Conservation (phyloP, 1,284 basidiomycete species). For the Fomitiporia mediterranea region DNA sequence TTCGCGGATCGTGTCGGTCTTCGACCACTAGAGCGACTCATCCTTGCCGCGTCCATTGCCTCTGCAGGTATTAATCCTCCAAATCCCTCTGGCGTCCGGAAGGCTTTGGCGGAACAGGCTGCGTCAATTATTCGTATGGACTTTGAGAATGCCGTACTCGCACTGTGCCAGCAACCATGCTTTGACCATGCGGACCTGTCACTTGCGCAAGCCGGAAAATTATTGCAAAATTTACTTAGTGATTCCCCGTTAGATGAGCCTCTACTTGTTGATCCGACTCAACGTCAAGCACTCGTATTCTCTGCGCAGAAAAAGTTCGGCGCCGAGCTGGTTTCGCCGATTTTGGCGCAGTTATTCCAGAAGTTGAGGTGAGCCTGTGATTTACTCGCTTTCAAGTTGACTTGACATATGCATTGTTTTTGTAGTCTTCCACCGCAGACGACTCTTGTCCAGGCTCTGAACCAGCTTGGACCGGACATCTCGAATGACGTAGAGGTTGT, state of each 20-base stretch:
- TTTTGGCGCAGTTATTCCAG: slow-evolving; percentile 46
- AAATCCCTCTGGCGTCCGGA: slow-evolving; percentile 38
- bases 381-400: slow-evolving; percentile 9
- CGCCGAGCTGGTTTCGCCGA: slow-evolving; percentile 45
- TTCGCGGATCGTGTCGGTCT: slow-evolving; percentile 75
- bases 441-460: slow-evolving; percentile 65
- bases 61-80: slow-evolving; percentile 39
- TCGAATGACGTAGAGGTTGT: slow-evolving; percentile 68
- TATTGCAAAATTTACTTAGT: slow-evolving; percentile 73
- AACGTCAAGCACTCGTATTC: slow-evolving; percentile 66
- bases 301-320: slow-evolving; percentile 76
- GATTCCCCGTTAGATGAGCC: slow-evolving; percentile 59
- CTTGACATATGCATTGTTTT: neutral
- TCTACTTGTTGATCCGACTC: slow-evolving; percentile 60
- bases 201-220: slow-evolving; percentile 67
- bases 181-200: slow-evolving; percentile 78
- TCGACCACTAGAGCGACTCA: slow-evolving; percentile 72
- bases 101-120: slow-evolving; percentile 69
- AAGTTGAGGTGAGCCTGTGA: slow-evolving; percentile 41
- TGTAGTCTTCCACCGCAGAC: slow-evolving; percentile 59
- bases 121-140: slow-evolving; percentile 61
- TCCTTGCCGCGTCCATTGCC: slow-evolving; percentile 71
- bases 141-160: slow-evolving; percentile 70
- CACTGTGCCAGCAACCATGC: slow-evolving; percentile 68
- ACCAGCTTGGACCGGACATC: slow-evolving; percentile 72